Evolutionary conservation across 106 monocot genomes (phyloP).

Genomic region (Narthecium ossifragum): DNA sequence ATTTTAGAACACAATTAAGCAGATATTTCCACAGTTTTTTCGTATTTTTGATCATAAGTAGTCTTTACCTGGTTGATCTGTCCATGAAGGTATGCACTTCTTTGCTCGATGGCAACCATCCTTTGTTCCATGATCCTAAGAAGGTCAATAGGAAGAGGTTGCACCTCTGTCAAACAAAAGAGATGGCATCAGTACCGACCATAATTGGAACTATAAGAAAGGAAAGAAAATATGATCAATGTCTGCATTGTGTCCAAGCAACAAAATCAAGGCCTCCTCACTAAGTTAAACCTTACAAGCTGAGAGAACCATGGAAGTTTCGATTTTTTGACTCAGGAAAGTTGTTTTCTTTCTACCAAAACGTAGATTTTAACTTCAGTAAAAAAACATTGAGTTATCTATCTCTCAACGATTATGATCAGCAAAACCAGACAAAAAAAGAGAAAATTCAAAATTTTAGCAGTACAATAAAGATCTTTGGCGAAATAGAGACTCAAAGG

Average conservation of each 20-base stretch:
- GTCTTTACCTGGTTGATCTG: constrained; percentile 39
- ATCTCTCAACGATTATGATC: too few species aligned
- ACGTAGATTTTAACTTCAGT: too few species aligned
- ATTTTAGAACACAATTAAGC: neutral
- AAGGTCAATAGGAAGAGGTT: too few species aligned
- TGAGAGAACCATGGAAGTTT: neutral
- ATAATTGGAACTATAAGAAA: constrained; percentile 21
- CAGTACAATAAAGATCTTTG: neutral
- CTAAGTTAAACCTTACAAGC: neutral
- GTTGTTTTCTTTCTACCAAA: too few species aligned
- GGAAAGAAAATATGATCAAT: constrained; percentile 1
- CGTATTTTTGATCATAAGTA: too few species aligned
- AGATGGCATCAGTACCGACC: too few species aligned
- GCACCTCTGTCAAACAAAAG: too few species aligned
- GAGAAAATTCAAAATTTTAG: too few species aligned
- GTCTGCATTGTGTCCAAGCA: neutral
- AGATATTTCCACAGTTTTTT: neutral
- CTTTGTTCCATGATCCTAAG: constrained; percentile 57
- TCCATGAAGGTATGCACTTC: constrained; percentile 37
- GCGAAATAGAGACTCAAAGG: neutral
- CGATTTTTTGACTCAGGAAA: too few species aligned
- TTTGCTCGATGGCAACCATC: constrained; percentile 44
- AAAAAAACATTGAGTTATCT: too few species aligned
- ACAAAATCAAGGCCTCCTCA: neutral
- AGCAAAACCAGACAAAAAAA: too few species aligned